phyloP scores from a whole-genome alignment of 1,139 yeast genomes.

The Kodamaea suecica region DNA sequence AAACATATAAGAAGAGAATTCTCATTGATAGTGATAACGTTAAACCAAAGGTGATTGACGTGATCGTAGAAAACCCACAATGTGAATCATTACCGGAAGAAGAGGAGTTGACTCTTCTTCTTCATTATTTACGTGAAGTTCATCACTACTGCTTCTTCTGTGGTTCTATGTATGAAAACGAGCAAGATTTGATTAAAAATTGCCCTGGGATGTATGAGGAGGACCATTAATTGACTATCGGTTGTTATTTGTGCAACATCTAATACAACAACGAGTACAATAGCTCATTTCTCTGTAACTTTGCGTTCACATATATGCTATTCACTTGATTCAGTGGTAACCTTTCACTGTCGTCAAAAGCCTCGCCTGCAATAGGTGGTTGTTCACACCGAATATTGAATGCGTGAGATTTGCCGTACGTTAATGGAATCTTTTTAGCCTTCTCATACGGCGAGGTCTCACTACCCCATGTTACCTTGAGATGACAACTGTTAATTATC shows the following conservation, averaged over 20 bases:
- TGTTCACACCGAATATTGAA: conserved; percentile 16
- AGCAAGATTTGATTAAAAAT: conserved; percentile 31
- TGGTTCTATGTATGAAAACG: conserved; percentile 34
- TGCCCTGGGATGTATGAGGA: conserved; percentile 47
- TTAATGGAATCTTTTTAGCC: conserved; percentile 18
- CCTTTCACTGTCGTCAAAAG: conserved; percentile 22
- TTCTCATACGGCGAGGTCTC: conserved; percentile 12
- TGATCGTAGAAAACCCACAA: background rate
- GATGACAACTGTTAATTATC: conserved; percentile 28
- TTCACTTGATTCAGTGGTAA: conserved; percentile 16
- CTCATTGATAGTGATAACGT: background rate
- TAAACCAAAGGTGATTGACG: background rate
- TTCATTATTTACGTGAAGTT: conserved; percentile 31
- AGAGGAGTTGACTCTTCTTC: conserved; percentile 13
- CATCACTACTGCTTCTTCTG: conserved; percentile 49
- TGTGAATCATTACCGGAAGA: conserved; percentile 4
- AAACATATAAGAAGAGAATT: background rate
- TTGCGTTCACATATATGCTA: conserved; percentile 17
- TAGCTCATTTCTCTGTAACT: conserved; percentile 15
- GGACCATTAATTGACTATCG: conserved; percentile 27
- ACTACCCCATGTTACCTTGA: conserved; percentile 37
- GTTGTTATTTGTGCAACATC: conserved; percentile 1
- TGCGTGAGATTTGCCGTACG: conserved; percentile 17
- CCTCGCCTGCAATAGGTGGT: conserved; percentile 1
- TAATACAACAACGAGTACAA: conserved; percentile 15